phyloP scores from a whole-genome alignment of 2,329 filamentous ascomycete genomes.

The Cephalotrichum gorgonifer region DNA sequence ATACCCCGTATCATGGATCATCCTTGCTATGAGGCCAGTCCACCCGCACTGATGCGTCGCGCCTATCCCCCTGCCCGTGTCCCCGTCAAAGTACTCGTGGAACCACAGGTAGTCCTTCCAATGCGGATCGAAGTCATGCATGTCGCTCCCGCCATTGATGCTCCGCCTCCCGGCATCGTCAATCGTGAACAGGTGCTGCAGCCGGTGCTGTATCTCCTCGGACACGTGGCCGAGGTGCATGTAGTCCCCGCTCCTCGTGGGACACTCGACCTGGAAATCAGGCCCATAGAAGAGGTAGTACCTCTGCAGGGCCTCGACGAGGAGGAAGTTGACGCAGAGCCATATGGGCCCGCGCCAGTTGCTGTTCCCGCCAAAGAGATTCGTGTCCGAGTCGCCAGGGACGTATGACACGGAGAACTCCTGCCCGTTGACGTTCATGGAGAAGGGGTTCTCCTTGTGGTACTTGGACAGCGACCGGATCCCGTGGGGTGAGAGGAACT shows the following conservation, averaged over 20 bases:
- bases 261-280: conserved; percentile 81
- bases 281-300: conserved; percentile 96
- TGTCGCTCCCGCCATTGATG: conserved; percentile 75
- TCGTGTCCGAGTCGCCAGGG: conserved; percentile 91
- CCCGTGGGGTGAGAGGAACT: conserved; percentile 84
- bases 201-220: conserved; percentile 86
- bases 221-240: conserved; percentile 95
- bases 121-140: conserved; percentile 80
- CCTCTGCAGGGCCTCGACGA: conserved; percentile 87
- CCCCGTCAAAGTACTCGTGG: conserved; percentile 95
- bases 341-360: conserved; percentile 97
- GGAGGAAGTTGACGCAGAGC: conserved; percentile 90
- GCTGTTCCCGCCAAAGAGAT: conserved; percentile 91
- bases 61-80: conserved; percentile 78
- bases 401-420: conserved; percentile 81
- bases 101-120: conserved; percentile 95
- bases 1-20: conserved; percentile 97
- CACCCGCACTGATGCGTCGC: conserved; percentile 93
- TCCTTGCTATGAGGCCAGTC: conserved; percentile 89
- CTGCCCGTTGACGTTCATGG: conserved; percentile 93
- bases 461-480: conserved; percentile 87
- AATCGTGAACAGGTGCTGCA: conserved; percentile 83
- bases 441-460: conserved; percentile 81
- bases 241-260: conserved; percentile 64
- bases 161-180: conserved; percentile 79